Base-by-base conservation (phyloP, 768 basidiomycete genomes). In the Amanita subjunquillea region DNA sequence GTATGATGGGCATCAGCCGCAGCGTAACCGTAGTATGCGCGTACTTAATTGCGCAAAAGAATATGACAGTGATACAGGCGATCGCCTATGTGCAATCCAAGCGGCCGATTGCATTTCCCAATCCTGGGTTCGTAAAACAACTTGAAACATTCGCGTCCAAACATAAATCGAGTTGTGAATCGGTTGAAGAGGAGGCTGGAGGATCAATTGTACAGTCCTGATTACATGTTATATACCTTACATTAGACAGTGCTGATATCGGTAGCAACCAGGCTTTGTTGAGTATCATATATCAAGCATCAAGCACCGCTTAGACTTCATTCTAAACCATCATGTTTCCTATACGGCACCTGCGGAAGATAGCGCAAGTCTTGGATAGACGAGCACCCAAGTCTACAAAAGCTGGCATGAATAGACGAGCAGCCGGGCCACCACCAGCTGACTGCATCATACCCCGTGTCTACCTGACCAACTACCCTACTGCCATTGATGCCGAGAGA, bases 21-120 rank as follows among this genome's bases (percentile, higher is more conserved):
- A 86, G 84, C 41, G 77, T 87, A 1, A 87, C 85, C 4, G 76
- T 88, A 27, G 80, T 89, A 3, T 82, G 83, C 55, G 88, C 85
- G 48, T 90, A 87, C 65, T 69, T 85, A 39, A 66, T 83, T 17
- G 74, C 76, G 13, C 72, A 76, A 8, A 73, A 69, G 27, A 67
- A 70, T 13, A 81, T 85, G 78, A 63, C 63, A 3, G 71, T 77
- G 10, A 49, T 58, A 23, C 76, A 83, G 52, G 75, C 84, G 7
- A 72, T 87, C 57, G 69, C 65, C 25, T 76, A 76, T 53, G 76
- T 80, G 32, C 74, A 74, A 57, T 64, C 72, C 36, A 75, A 77
- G 45, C 83, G 87, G 17, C 67, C 71, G 20, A 77, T 88, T 46
- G 77, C 81, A 30, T 71, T 68, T 48, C 87, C 87, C 0, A 90